Evolutionary conservation across 2,329 filamentous ascomycete genomes (phyloP), one percentile per base, ranked within the genome.

Genomic region (Pleoardoris graminearum): DNA sequence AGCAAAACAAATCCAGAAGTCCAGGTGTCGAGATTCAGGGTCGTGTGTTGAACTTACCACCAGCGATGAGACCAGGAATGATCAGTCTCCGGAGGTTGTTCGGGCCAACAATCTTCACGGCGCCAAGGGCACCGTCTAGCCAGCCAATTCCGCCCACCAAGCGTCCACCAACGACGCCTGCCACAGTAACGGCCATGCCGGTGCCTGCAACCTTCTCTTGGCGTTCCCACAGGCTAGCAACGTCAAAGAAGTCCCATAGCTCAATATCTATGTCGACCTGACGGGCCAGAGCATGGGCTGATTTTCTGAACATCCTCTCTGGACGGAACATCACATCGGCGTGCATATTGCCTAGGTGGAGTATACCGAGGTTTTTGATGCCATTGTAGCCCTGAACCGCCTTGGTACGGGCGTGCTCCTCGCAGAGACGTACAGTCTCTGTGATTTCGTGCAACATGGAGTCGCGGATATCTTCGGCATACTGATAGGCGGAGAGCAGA

Each of bases 121-220:
- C 90, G 57, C 88, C 89, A 47, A 97, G 74, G 1, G 89, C 88
- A 58, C 93, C 90, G 70, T 97, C 93, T 62, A 97, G 78, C 91
- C 93, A 97, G 45, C 89, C 87, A 62, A 89, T 85, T 56, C 91
- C 89, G 54, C 92, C 91, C 33, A 99, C 78, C 67, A 94, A 81
- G 42, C 91, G 84, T 43, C 88, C 85, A 51, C 93, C 91, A 4
- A 97, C 80, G 1, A 96, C 90, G 51, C 91, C 92, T 8, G 89
- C 89, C 30, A 96, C 83, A 1, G 94, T 99, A 68, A 99, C 81
- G 5, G 93, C 94, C 88, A 99, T 92, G 58, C 94, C 89, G 3
- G 92, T 95, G 33, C 93, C 91, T 5, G 93, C 92, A 50, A 95
- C 82, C 80, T 97, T 99, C 75, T 99, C 94, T 71, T 97, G 93